Evolutionary conservation across 805 yeast species (phyloP), one percentile per base, ranked within the genome.

Genomic region (Starmerella scarabaei): DNA sequence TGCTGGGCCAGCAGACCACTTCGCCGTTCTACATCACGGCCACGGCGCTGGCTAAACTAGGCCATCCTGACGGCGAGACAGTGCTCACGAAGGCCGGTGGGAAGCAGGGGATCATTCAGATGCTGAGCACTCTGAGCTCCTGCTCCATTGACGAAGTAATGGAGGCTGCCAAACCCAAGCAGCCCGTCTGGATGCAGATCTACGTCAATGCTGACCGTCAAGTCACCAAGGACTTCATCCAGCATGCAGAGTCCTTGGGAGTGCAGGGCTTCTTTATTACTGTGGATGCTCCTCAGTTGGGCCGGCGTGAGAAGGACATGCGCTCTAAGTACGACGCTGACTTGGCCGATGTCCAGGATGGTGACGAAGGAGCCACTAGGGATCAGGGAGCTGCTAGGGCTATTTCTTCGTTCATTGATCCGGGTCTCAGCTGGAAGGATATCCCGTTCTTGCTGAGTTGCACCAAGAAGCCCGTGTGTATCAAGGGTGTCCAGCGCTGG

Each of bases 101-200:
- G 30, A 67, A 69, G 41, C 79, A 80, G 41, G 73, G 66, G 33
- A 66, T 77, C 24, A 74, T 80, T 41, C 96, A 86, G 60, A 86
- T 86, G 97, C 77, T 86, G 42, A 86, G 95, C 4, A 86, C 94
- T 1, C 66, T 84, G 51, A 88, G 96, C 1, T 80, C 94, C 5
- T 82, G 85, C 57, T 75, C 94, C 2, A 69, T 83, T 48, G 91
- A 84, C 51, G 96, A 85, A 57, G 80, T 85, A 45, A 73, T 78
- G 3, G 83, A 72, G 42, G 81, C 77, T 4, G 76, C 79, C 23
- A 61, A 61, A 1, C 73, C 71, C 12, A 67, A 67, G 30, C 94
- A 85, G 57, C 67, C 77, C 7, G 86, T 82, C 56, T 85, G 95
- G 95, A 75, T 75, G 58, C 95, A 85, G 61, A 65, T 85, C 37